Base-by-base conservation (phyloP, 768 basidiomycete genomes). In the Tulasnella sp. region DNA sequence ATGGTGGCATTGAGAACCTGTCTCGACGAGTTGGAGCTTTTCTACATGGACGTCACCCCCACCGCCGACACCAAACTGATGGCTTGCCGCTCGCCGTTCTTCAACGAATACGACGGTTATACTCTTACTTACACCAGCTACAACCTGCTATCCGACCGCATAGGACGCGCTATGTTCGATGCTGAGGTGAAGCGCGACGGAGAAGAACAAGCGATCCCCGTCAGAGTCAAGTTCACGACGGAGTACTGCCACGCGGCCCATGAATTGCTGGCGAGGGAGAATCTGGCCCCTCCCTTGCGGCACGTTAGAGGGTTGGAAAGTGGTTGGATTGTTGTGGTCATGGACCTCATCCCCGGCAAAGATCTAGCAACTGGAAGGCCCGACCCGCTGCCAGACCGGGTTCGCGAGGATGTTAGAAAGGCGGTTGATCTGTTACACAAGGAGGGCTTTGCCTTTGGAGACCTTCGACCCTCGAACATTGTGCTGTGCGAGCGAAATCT, bases 201-300 rank as follows among this genome's bases (percentile, higher is more conserved):
- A 2, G 31, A 36, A n/a, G 75, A 58, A 27, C 18, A 31, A 6
- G 12, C 46, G 72, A 76, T n/a, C 42, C 42, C 75, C 21, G 75
- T 76, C 75, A 76, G 27, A 36, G 75, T 76, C 72, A 76, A 46
- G 24, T 76, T 76, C 52, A 76, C 75, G 16, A 8, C 39, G 75
- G 34, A 19, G 75, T 48, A 76, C 75, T 24, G 75, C 75, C 8
- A 76, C 2, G 44, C 12, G 7, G 75, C 75, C 40, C 75, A 76
- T 36, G 19, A 10, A 21, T 46, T 76, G n/a, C 27, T 76, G 75
- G 75, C 75, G 52, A 3, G 52, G 75, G 44, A 76, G 52, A 58
- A 76, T 24, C 31, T 76, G 19, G 75, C 75, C 52, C 75, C 75
- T 39, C 12, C 10, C 7, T 39, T 76, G 8, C 75, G 24, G 27